phyloP scores from a whole-genome alignment of 2,329 filamentous ascomycete species.

The Fusarium marasasianum region DNA sequence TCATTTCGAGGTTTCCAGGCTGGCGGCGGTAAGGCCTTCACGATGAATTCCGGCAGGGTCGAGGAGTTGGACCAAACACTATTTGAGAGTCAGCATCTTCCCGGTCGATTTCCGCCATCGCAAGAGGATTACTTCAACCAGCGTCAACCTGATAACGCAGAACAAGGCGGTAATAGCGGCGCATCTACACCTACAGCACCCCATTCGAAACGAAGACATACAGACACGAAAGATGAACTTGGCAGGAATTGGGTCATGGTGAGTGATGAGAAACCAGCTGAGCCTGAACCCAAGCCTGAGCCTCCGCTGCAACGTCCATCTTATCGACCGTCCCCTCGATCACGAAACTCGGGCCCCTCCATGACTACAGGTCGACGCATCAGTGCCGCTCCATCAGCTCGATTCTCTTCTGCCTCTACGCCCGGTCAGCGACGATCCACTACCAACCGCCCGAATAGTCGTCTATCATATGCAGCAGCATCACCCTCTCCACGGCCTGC shows the following conservation, averaged over 20 bases:
- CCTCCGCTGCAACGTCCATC: conserved; percentile 41
- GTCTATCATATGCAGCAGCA: conserved; percentile 52
- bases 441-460: conserved; percentile 49
- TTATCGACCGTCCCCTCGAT: conserved; percentile 41
- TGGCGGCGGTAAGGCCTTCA: conserved; percentile 80
- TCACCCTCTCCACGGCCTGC: conserved; percentile 37
- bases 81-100: conserved; percentile 38
- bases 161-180: conserved; percentile 46
- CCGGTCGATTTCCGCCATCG: conserved; percentile 44
- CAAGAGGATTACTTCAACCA: conserved; percentile 41
- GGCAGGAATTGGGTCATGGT: conserved; percentile 79
- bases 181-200: conserved; percentile 56
- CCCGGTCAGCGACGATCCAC: conserved; percentile 34
- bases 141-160: conserved; percentile 20
- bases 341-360: conserved; percentile 47
- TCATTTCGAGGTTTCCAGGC: conserved; percentile 88
- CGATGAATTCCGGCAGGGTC: conserved; percentile 52
- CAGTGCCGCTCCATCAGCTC: conserved; percentile 47
- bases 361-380: conserved; percentile 55
- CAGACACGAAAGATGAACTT: conserved; percentile 64
- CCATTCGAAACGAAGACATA: conserved; percentile 64
- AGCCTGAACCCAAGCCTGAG: conserved; percentile 32
- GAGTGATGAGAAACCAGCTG: conserved; percentile 49
- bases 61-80: conserved; percentile 34
- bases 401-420: conserved; percentile 46